Conservation (phyloP, 2,329 filamentous ascomycete genomes). For the Pyrenophora graminea region DNA sequence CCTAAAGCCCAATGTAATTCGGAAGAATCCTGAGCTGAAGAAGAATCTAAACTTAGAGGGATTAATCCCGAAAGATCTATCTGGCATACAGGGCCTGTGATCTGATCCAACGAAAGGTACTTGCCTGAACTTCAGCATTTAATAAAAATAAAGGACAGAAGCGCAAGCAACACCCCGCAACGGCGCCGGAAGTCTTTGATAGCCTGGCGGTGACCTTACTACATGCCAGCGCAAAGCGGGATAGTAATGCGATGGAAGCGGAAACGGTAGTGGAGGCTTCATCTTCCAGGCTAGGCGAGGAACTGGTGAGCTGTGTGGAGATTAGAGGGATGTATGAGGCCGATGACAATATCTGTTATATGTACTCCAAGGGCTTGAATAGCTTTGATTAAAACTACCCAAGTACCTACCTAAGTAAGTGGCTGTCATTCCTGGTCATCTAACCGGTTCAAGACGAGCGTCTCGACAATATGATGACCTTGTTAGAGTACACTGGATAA, state of each 20-base stretch:
- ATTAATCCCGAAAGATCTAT: conserved; percentile 9
- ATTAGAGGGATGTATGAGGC: too few relatives aligned
- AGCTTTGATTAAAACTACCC: too few relatives aligned
- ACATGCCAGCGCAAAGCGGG: background rate
- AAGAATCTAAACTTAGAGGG: conserved; percentile 15
- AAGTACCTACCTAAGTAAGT: too few relatives aligned
- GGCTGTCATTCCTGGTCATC: too few relatives aligned
- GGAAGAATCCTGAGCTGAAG: conserved; percentile 19
- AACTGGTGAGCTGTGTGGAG: too few relatives aligned
- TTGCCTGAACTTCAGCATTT: background rate
- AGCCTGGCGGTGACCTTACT: conserved; percentile 2
- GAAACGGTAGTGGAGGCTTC: background rate
- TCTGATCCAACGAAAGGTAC: background rate
- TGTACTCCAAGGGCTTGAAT: too few relatives aligned
- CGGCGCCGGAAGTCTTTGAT: conserved; percentile 6
- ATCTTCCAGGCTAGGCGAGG: background rate
- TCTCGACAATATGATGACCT: too few relatives aligned
- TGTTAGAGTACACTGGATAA: too few relatives aligned
- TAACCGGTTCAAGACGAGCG: too few relatives aligned
- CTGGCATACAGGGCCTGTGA: conserved; percentile 10
- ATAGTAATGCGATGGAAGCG: background rate
- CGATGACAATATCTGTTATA: too few relatives aligned
- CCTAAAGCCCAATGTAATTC: conserved; percentile 25
- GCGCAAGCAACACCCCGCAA: background rate
- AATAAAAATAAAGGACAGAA: background rate